A percentile compares a stretch with the other conserved stretches of the same genome.
Evolutionary conservation across 257 asterid genomes (phyloP).

Genomic region (Solanum verrucosum): DNA sequence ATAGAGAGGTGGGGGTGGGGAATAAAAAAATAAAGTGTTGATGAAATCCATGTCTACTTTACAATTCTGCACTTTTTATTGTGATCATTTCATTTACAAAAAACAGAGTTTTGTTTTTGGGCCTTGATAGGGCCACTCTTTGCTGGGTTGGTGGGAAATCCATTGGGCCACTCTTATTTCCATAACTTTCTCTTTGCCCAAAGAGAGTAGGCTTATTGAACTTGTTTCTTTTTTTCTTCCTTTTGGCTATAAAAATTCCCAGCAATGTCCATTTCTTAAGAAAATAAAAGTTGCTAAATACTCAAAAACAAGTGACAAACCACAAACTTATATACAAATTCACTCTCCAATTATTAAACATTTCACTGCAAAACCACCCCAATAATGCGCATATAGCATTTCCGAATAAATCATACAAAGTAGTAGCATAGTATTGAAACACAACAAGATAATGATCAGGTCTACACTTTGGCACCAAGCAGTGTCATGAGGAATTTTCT

Average conservation of each 20-base stretch:
- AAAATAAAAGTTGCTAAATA: background rate
- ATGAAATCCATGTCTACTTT: background rate
- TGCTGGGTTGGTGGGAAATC: background rate
- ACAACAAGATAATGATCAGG: background rate
- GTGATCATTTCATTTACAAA: background rate
- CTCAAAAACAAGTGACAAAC: background rate
- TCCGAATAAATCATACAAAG: background rate
- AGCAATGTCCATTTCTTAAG: background rate
- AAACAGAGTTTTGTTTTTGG: background rate
- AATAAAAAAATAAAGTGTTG: background rate
- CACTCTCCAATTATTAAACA: background rate
- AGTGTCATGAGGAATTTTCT: slow-evolving; percentile 59
- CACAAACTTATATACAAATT: background rate
- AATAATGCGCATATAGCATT: background rate
- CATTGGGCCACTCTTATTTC: background rate
- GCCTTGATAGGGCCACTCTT: background rate
- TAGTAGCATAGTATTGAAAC: background rate
- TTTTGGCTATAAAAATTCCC: background rate
- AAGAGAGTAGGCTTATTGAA: background rate
- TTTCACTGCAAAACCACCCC: background rate
- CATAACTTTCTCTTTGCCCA: background rate
- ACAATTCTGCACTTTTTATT: background rate
- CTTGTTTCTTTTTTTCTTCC: background rate
- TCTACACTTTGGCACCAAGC: slow-evolving; percentile 50
- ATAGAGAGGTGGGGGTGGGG: background rate